Evolutionary conservation across 371 early-diverging fungal genomes (phyloP), one percentile per base, ranked within the genome.

Genomic region (Mortierella sp.): DNA sequence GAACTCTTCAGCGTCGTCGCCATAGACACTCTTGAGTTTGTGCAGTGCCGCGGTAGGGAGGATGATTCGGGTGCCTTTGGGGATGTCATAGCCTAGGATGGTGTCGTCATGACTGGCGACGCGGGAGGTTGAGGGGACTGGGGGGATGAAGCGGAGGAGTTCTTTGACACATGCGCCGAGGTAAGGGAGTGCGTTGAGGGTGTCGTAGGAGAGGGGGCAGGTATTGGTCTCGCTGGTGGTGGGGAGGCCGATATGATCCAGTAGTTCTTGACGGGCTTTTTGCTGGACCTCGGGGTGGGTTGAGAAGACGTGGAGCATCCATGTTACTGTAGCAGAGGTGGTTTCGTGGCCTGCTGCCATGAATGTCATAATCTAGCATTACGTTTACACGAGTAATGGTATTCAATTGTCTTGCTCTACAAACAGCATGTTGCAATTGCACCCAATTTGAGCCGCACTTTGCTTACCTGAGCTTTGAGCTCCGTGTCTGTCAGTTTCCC

Each of bases 151-250:
- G 1, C 93, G 90, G 43, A 91, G 76, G 1, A 88, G 80, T 79
- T 93, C 92, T 70, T 91, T 90, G 76, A 90, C 88, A 35, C 91
- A 91, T 35, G 90, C 90, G 70, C 88, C 89, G 38, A 93, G 81
- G 41, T 90, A 76, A 0, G 88, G 89, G 32, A 93, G 71, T 1
- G 80, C 41, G 51, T 91, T 89, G 75, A 93, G 84, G 3, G 77
- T 83, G 41, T 93, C 91, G 70, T 90, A 90, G 12, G 87, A 77
- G 21, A 79, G 48, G 5, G 51, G 68, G 41, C 24, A 8, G 3
- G 8, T 35, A 21, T 77, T 75, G 41, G 41, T 54, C 3, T 32
- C 68, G 6, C 41, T 41, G 41, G 41, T 6, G 27, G 43, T 10
- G 1, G 79, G 82, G 2, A 70, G 76, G 10, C 85, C 85, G 35